A percentile compares a stretch with the other conserved stretches of the same genome.
Evolutionary conservation across 2,329 filamentous ascomycete genomes (phyloP).

Genomic region (Aspergillus carbonarius): DNA sequence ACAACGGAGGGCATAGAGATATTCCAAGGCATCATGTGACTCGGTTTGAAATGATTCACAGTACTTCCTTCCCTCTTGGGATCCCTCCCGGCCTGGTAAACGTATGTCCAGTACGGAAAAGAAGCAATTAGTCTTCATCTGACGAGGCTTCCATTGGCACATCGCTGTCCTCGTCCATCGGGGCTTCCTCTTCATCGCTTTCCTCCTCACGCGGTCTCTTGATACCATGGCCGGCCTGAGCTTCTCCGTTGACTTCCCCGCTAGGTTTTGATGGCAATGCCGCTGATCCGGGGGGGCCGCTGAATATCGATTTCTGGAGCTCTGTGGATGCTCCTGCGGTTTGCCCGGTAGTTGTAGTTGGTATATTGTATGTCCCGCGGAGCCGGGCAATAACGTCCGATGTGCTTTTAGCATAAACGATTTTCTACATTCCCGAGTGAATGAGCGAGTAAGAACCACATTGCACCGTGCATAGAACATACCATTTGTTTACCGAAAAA

Average conservation of each 20-base stretch:
- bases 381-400: constrained; percentile 87
- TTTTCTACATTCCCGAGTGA: constrained; percentile 60
- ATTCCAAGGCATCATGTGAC: constrained; percentile 19
- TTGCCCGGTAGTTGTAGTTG: constrained; percentile 52
- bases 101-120: background rate
- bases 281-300: constrained; percentile 52
- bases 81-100: constrained; percentile 3
- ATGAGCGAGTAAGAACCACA: constrained; percentile 1
- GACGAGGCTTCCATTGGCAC: constrained; percentile 70
- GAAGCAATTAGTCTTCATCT: constrained; percentile 63
- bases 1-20: constrained; percentile 22
- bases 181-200: constrained; percentile 52
- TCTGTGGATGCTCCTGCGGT: constrained; percentile 66
- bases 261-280: constrained; percentile 52
- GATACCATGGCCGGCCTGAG: constrained; percentile 53
- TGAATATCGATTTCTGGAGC: constrained; percentile 78
- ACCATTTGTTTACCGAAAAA: constrained; percentile 87
- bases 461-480: constrained; percentile 37
- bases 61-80: constrained; percentile 8
- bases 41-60: constrained; percentile 12
- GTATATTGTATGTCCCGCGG: constrained; percentile 81
- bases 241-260: constrained; percentile 45
- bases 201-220: constrained; percentile 71
- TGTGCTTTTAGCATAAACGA: constrained; percentile 85
- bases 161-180: constrained; percentile 68